phyloP scores from a whole-genome alignment of 495 filamentous ascomycete species.

The Talaromyces proteolyticus region DNA sequence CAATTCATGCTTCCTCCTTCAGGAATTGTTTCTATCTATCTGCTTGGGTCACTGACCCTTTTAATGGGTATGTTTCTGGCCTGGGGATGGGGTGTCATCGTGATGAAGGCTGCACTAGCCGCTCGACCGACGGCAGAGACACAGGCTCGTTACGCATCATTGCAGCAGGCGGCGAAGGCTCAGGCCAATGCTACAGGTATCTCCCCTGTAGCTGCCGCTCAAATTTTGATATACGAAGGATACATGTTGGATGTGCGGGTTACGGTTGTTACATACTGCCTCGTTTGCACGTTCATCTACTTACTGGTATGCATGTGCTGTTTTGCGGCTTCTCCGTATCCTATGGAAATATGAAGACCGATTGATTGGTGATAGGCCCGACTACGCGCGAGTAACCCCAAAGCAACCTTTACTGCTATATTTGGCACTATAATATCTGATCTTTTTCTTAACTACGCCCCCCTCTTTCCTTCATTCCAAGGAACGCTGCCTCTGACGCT shows the following conservation, averaged over 20 bases:
- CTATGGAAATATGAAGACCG: no score
- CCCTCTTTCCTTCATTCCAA: constrained; percentile 29
- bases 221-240: constrained; percentile 26
- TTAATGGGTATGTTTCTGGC: constrained; percentile 29
- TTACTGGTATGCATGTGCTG: constrained; percentile 27
- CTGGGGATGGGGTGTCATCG: constrained; percentile 38
- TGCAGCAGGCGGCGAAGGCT: constrained; percentile 23
- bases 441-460: constrained; percentile 25
- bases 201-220: constrained; percentile 12
- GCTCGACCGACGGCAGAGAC: constrained; percentile 30
- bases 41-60: constrained; percentile 26
- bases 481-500: constrained; percentile 30
- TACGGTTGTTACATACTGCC: constrained; percentile 24
- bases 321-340: no score
- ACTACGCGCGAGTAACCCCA: constrained; percentile 32
- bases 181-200: constrained; percentile 29
- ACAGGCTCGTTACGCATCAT: constrained; percentile 20
- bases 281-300: constrained; percentile 32
- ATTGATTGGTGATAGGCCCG: no score
- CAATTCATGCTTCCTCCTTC: constrained; percentile 31
- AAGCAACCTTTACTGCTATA: constrained; percentile 23
- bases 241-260: constrained; percentile 38
- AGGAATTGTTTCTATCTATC: constrained; percentile 31
- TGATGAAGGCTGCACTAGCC: constrained; percentile 33
- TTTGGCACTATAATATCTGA: constrained; percentile 35